These are phyloP conservation scores for Lactifluus subvellereus DNA, from an alignment of 768 basidiomycete genomes.

Conservation along the genomic window DNA sequence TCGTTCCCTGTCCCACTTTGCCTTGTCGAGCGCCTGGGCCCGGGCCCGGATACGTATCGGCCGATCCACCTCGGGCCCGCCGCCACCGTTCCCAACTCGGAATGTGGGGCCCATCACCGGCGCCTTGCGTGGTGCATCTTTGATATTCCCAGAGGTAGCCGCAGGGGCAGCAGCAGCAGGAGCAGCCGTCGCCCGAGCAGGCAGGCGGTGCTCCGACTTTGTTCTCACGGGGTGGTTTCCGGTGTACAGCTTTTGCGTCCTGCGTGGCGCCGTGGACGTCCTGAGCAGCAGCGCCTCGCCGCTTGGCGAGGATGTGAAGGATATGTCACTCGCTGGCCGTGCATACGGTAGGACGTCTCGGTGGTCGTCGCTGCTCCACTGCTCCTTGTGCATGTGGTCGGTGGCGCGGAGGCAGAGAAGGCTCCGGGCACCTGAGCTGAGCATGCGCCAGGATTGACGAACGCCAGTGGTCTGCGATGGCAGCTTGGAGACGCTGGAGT, in stretches of 20 bases:
- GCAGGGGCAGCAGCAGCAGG: too few relatives aligned
- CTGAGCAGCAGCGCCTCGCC: background rate
- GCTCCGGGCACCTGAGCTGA: slow-evolving; percentile 7
- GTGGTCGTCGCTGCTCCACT: background rate
- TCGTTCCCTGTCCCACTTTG: background rate
- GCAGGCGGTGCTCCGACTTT: background rate
- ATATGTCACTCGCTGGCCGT: background rate
- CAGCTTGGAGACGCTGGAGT: background rate
- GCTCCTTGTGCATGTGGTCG: background rate
- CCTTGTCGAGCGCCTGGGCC: background rate
- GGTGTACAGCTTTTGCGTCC: background rate
- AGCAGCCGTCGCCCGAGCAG: too few relatives aligned
- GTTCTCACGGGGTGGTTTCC: background rate
- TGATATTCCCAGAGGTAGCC: background rate
- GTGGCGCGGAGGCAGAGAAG: background rate
- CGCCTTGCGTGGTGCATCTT: background rate
- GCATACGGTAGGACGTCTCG: background rate
- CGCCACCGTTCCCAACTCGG: background rate
- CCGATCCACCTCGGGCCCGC: background rate
- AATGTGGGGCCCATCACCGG: slow-evolving; percentile 5
- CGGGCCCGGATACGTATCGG: background rate
- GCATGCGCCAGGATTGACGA: background rate
- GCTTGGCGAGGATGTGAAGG: background rate
- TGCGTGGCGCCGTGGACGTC: background rate
- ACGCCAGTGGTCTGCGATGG: background rate